phyloP scores from a whole-genome alignment of 2,329 filamentous ascomycete genomes.

The Penicillium aurantiogriseum region DNA sequence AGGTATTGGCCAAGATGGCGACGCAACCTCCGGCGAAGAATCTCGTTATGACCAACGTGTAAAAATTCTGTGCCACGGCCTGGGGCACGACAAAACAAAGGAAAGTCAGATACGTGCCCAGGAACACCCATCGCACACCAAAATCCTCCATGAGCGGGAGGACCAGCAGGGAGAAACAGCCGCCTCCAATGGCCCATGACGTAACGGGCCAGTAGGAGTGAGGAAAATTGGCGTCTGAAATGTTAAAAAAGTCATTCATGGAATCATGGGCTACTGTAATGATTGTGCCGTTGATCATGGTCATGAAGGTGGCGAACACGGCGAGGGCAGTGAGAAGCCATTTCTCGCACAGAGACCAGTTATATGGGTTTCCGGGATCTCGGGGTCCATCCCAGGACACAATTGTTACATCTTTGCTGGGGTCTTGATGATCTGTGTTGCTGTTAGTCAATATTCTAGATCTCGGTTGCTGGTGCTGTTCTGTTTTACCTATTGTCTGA shows the following conservation, averaged over 20 bases:
- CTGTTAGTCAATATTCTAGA: conserved; percentile 9
- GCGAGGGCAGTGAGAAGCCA: conserved; percentile 34
- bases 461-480: neutral
- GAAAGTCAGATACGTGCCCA: conserved; percentile 39
- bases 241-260: conserved; percentile 36
- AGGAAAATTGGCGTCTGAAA: conserved; percentile 32
- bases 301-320: conserved; percentile 34
- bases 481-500: conserved; percentile 15
- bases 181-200: conserved; percentile 34
- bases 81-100: conserved; percentile 46
- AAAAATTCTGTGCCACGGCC: conserved; percentile 47
- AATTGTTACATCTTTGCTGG: conserved; percentile 16
- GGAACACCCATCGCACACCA: conserved; percentile 43
- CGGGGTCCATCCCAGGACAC: conserved; percentile 31
- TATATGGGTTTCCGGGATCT: conserved; percentile 40
- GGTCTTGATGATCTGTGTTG: conserved; percentile 17
- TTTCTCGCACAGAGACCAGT: conserved; percentile 38
- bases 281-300: conserved; percentile 40
- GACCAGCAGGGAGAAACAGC: conserved; percentile 29
- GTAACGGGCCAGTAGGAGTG: conserved; percentile 36
- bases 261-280: conserved; percentile 38
- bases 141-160: conserved; percentile 41
- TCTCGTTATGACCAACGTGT: conserved; percentile 45
- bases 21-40: conserved; percentile 47
- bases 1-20: conserved; percentile 40